phyloP scores from a whole-genome alignment of 352 stramenopile genomes.

The Elongisporangium undulatum region DNA sequence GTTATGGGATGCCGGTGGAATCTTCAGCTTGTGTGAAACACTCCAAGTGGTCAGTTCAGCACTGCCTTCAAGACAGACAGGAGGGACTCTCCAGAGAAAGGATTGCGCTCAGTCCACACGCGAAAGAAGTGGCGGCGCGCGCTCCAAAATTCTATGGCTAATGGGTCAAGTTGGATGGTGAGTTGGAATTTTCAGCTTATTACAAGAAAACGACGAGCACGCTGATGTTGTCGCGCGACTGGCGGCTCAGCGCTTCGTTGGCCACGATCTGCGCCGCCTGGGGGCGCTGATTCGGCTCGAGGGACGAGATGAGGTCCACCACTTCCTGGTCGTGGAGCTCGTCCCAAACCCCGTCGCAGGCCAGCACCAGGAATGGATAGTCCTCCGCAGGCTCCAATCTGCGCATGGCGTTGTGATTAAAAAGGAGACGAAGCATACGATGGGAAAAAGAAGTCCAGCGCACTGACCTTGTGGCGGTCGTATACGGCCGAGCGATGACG shows the following conservation, averaged over 20 bases:
- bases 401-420: not conserved
- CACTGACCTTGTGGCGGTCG: slow-evolving; percentile 30
- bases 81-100: not conserved
- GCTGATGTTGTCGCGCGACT: slow-evolving; percentile 77
- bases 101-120: not conserved
- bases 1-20: not conserved
- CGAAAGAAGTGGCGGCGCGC: not conserved
- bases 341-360: slow-evolving; percentile 82
- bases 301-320: slow-evolving; percentile 48
- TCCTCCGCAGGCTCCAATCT: slow-evolving; percentile 42
- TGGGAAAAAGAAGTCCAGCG: not conserved
- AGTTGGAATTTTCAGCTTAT: not conserved
- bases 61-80: not conserved
- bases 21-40: not conserved
- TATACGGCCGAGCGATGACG: slow-evolving; percentile 47
- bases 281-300: slow-evolving; percentile 28
- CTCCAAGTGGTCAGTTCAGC: not conserved
- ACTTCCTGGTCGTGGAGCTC: slow-evolving; percentile 68
- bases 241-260: slow-evolving; percentile 39
- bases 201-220: slow-evolving; percentile 72
- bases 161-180: not conserved
- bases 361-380: slow-evolving; percentile 67
- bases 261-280: slow-evolving; percentile 54
- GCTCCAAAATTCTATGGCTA: too few relatives aligned
- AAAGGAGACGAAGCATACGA: not conserved